Conservation (phyloP, 2,329 filamentous ascomycete genomes). For the Nigrospora oryzae region DNA sequence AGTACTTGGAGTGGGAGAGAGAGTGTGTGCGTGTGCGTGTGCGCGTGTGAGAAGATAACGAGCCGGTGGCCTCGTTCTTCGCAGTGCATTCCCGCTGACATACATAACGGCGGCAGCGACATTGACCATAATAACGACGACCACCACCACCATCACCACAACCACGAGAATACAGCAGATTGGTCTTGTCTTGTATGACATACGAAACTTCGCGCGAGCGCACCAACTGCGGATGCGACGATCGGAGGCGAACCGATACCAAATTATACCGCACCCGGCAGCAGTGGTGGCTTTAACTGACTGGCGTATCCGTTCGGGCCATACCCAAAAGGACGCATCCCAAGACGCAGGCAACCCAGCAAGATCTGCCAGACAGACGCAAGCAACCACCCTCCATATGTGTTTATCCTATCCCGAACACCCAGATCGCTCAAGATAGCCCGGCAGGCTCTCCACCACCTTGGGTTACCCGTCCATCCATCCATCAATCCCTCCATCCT, state of each 20-base stretch:
- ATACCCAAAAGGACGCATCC: conserved; percentile 5
- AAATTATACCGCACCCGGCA: conserved; percentile 1
- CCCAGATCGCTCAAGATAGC: conserved; percentile 1
- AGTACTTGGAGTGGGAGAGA: not conserved
- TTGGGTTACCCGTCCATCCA: conserved; percentile 19
- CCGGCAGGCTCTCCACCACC: conserved; percentile 11
- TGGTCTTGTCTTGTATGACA: not conserved
- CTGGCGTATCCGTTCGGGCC: conserved; percentile 2
- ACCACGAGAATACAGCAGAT: too few relatives aligned
- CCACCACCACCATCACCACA: too few relatives aligned
- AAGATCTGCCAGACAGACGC: conserved; percentile 3
- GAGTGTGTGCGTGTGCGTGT: not conserved
- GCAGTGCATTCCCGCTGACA: too few relatives aligned
- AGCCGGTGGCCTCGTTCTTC: not conserved
- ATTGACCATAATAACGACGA: too few relatives aligned
- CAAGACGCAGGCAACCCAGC: conserved; percentile 2
- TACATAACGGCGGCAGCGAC: too few relatives aligned
- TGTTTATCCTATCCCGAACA: conserved; percentile 2
- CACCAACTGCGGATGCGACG: too few relatives aligned
- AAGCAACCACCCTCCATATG: conserved; percentile 2
- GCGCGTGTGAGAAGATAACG: conserved; percentile 3
- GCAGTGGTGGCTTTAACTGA: conserved; percentile 1
- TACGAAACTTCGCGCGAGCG: not conserved
- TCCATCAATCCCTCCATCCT: conserved; percentile 8
- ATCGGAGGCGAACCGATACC: too few relatives aligned